Percentiles rank a stretch among this genome's conserved stretches.
Evolutionary conservation across 129 eudicot species (phyloP).

Genomic region (Saussurea involucrata): DNA sequence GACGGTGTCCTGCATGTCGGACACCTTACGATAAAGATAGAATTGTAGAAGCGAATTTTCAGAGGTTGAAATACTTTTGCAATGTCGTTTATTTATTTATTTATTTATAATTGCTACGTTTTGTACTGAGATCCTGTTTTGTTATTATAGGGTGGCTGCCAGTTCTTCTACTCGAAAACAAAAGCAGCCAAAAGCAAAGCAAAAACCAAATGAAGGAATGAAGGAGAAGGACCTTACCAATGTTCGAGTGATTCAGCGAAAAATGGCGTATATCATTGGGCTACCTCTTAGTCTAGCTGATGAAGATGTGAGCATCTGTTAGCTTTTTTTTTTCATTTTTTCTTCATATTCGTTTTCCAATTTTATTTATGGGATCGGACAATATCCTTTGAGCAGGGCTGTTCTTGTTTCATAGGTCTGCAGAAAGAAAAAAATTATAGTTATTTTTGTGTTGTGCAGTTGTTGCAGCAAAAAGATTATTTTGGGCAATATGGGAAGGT

Average conservation of each 20-base stretch:
- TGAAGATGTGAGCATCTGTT: conserved; percentile 53
- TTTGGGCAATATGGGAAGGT: conserved; percentile 81
- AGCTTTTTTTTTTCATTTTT: not conserved
- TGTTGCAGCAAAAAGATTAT: conserved; percentile 56
- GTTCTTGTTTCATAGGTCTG: not conserved
- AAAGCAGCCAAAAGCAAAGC: conserved; percentile 62
- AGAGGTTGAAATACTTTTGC: conserved; percentile 43
- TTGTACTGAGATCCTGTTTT: not conserved
- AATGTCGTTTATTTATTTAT: not conserved
- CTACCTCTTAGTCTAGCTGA: conserved; percentile 72
- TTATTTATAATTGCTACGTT: not conserved
- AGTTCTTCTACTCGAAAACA: conserved; percentile 45
- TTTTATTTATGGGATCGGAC: not conserved
- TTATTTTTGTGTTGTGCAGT: conserved; percentile 31
- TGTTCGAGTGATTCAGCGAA: conserved; percentile 76
- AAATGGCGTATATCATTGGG: conserved; percentile 73
- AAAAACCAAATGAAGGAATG: conserved; percentile 55
- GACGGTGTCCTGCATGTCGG: conserved; percentile 82
- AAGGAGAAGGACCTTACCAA: conserved; percentile 58
- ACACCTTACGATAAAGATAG: conserved; percentile 64
- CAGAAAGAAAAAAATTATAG: not conserved
- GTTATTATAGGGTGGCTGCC: conserved; percentile 41
- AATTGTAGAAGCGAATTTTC: conserved; percentile 57
- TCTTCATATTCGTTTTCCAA: not conserved
- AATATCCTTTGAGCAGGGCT: not conserved